A percentile compares a stretch with the other conserved stretches of the same genome.
phyloP scores from a whole-genome alignment of 139 green algal genomes.

The Micractinium conductrix region DNA sequence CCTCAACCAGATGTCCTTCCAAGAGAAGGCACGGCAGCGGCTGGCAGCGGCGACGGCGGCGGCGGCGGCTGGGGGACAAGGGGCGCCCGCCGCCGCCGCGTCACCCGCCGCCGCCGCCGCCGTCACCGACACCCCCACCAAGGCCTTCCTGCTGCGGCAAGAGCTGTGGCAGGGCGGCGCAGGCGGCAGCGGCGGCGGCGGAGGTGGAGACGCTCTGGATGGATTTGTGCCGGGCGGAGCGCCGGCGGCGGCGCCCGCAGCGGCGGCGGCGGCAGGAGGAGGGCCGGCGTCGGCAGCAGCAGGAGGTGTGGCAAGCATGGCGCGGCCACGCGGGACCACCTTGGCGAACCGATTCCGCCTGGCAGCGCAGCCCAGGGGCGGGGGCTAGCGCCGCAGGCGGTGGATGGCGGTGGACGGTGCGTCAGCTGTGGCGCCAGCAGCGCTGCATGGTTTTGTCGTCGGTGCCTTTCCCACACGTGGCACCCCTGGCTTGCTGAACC shows the following conservation, averaged over 20 bases:
- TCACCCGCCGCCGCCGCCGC: too few relatives aligned
- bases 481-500: too few relatives aligned
- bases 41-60: background rate
- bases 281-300: too few relatives aligned
- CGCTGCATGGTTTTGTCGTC: background rate
- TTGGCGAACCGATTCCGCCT: too few relatives aligned
- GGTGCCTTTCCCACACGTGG: too few relatives aligned
- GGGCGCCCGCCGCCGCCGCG: background rate
- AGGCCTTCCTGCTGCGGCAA: background rate
- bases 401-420: background rate
- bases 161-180: background rate
- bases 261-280: background rate
- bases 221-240: background rate
- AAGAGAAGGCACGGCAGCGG: background rate
- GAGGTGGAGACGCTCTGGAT: background rate
- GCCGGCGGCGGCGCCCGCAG: background rate
- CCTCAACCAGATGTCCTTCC: too few relatives aligned
- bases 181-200: background rate
- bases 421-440: background rate
- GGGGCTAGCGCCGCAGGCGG: background rate
- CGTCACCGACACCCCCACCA: constrained; percentile 16
- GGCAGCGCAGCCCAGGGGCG: too few relatives aligned
- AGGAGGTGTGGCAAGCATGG: too few relatives aligned
- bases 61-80: background rate
- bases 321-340: too few relatives aligned